Conservation (phyloP, 176 grass and related monocot species). For the Phragmites australis region DNA sequence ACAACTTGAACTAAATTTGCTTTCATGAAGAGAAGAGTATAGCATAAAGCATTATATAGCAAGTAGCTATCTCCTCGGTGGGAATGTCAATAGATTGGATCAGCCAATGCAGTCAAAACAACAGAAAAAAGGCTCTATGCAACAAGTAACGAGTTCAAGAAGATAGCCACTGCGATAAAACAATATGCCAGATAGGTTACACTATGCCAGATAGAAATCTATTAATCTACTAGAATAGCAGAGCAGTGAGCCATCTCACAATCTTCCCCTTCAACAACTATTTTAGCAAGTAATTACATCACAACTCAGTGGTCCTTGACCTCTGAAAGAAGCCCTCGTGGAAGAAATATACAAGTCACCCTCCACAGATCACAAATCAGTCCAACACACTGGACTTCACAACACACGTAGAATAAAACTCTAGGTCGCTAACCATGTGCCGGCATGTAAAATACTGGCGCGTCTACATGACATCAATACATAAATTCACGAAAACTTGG, state of each 20-base stretch:
- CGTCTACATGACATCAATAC: slow-evolving; percentile 4
- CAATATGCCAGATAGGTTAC: not conserved
- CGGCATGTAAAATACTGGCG: slow-evolving; percentile 33
- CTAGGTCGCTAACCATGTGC: slow-evolving; percentile 25
- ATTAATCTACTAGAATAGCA: not conserved
- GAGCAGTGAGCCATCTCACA: slow-evolving; percentile 35
- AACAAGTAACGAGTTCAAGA: too few species aligned
- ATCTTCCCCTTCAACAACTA: slow-evolving; percentile 25
- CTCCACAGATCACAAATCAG: slow-evolving; percentile 53
- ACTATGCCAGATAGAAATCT: not conserved
- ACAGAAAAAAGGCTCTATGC: too few species aligned
- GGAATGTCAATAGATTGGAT: too few species aligned
- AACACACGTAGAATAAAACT: not conserved
- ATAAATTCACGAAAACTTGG: slow-evolving; percentile 61
- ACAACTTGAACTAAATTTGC: too few species aligned
- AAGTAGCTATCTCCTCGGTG: too few species aligned
- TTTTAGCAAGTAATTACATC: slow-evolving; percentile 62
- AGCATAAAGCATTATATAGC: too few species aligned
- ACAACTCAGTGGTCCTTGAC: slow-evolving; percentile 35
- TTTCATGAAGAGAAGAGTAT: too few species aligned
- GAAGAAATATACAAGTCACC: slow-evolving; percentile 55
- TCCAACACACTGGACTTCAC: slow-evolving; percentile 43
- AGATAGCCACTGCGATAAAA: too few species aligned
- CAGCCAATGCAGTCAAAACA: too few species aligned
- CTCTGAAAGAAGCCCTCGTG: slow-evolving; percentile 36